Percentiles rank a stretch among this genome's conserved stretches.
Evolutionary conservation across 208 protist species (phyloP).

Genomic region (Leishmania martiniquensis): DNA sequence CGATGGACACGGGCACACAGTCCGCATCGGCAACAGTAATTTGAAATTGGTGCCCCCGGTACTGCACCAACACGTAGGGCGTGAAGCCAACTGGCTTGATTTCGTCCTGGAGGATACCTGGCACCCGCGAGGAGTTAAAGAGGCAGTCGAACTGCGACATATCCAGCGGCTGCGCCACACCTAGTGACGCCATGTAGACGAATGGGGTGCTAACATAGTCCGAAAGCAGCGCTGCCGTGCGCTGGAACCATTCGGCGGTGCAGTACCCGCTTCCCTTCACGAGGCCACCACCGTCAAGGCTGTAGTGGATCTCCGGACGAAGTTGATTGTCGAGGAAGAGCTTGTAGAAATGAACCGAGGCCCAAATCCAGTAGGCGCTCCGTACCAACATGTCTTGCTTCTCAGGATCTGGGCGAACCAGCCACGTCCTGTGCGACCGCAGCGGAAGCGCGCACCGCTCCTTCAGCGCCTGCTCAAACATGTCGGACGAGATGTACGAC

Average conservation of each 20-base stretch:
- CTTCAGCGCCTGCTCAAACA: slow-evolving; percentile 67
- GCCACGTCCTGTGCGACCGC: slow-evolving; percentile 53
- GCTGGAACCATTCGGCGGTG: slow-evolving; percentile 82
- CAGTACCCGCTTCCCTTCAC: slow-evolving; percentile 40
- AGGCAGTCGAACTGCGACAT: slow-evolving; percentile 84
- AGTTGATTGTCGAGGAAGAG: slow-evolving; percentile 77
- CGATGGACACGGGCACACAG: slow-evolving; percentile 61
- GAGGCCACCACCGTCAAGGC: not conserved
- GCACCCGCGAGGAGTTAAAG: slow-evolving; percentile 82
- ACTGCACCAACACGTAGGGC: slow-evolving; percentile 80
- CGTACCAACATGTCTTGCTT: slow-evolving; percentile 70
- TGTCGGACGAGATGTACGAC: slow-evolving; percentile 84
- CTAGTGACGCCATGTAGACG: slow-evolving; percentile 44
- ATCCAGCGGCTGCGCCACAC: slow-evolving; percentile 73
- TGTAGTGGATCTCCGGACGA: slow-evolving; percentile 62
- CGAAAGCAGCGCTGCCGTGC: slow-evolving; percentile 65
- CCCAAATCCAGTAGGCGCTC: slow-evolving; percentile 75
- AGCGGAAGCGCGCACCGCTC: slow-evolving; percentile 72
- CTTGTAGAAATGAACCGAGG: slow-evolving; percentile 74
- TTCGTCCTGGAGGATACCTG: slow-evolving; percentile 82
- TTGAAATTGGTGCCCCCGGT: slow-evolving; percentile 71
- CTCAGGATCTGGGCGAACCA: slow-evolving; percentile 57
- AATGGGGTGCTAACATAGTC: slow-evolving; percentile 64
- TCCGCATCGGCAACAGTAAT: slow-evolving; percentile 78
- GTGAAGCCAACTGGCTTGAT: slow-evolving; percentile 63